These are phyloP conservation scores for Omphalotus guepiniiformis DNA, from an alignment of 768 basidiomycete species.

Conservation along the genomic window DNA sequence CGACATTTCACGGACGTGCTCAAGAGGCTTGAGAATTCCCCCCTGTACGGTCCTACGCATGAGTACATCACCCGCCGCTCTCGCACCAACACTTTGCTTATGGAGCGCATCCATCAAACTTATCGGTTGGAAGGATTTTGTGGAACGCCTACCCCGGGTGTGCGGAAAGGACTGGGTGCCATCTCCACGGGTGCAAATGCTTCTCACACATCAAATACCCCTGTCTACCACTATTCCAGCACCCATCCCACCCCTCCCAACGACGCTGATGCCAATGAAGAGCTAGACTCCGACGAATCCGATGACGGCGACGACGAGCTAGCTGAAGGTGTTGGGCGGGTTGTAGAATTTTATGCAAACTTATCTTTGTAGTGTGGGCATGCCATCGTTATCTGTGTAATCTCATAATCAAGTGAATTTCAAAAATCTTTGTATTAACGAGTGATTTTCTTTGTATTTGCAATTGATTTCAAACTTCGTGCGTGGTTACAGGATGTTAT, in stretches of 20 bases:
- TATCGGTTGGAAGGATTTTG: background rate
- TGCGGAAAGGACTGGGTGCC: too few relatives aligned
- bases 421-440: too few relatives aligned
- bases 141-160: background rate
- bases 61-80: background rate
- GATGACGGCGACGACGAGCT: slow-evolving; percentile 1
- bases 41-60: background rate
- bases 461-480: too few relatives aligned
- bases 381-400: background rate
- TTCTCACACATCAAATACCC: background rate
- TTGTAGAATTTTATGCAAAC: slow-evolving; percentile 3
- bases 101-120: slow-evolving; percentile 3
- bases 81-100: background rate
- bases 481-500: too few relatives aligned
- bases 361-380: background rate
- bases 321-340: background rate
- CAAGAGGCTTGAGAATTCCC: background rate
- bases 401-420: too few relatives aligned
- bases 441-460: too few relatives aligned
- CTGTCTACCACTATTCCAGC: background rate
- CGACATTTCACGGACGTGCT: background rate
- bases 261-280: too few relatives aligned
- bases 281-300: background rate
- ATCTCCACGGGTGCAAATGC: too few relatives aligned
- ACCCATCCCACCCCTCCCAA: too few relatives aligned